Percentiles rank a stretch among this genome's conserved stretches.
Conservation (phyloP, 306 rosid genomes). For the Cicer yamashitae region DNA sequence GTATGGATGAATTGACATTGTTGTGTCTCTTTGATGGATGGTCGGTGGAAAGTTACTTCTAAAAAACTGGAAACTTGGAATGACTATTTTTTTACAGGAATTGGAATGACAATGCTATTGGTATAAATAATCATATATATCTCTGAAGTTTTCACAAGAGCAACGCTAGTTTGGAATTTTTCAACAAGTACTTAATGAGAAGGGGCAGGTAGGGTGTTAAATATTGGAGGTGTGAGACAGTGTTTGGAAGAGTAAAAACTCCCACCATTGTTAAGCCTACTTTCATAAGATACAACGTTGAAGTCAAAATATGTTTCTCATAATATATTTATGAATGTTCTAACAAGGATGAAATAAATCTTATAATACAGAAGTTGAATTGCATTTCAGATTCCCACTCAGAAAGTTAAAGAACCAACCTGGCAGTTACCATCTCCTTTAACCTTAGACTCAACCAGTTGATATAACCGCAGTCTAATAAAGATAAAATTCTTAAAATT, state of each 20-base stretch:
- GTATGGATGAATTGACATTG: not conserved
- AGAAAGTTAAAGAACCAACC: conserved; percentile 60
- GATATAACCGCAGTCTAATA: conserved; percentile 82
- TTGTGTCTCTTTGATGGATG: not conserved
- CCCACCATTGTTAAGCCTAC: conserved; percentile 10
- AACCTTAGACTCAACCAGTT: conserved; percentile 81
- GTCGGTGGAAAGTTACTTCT: not conserved
- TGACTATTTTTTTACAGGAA: not conserved
- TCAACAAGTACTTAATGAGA: not conserved
- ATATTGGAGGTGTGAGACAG: conserved; percentile 8
- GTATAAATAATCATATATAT: conserved; percentile 16
- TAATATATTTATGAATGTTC: not conserved
- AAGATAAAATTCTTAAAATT: conserved; percentile 45
- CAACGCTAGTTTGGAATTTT: not conserved
- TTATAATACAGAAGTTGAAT: conserved; percentile 23
- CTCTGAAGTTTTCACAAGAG: not conserved
- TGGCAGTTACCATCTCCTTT: conserved; percentile 98
- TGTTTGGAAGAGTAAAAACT: not conserved
- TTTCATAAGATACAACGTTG: conserved; percentile 20
- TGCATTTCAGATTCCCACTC: conserved; percentile 12
- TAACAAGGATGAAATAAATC: conserved; percentile 25
- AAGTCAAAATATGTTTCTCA: not conserved
- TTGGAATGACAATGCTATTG: not conserved
- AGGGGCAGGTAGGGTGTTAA: not conserved
- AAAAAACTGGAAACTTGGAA: not conserved